Percentiles rank a stretch among this genome's conserved stretches.
phyloP scores from a whole-genome alignment of 192 early-diverging fungal species.

The Diversispora eburnea region DNA sequence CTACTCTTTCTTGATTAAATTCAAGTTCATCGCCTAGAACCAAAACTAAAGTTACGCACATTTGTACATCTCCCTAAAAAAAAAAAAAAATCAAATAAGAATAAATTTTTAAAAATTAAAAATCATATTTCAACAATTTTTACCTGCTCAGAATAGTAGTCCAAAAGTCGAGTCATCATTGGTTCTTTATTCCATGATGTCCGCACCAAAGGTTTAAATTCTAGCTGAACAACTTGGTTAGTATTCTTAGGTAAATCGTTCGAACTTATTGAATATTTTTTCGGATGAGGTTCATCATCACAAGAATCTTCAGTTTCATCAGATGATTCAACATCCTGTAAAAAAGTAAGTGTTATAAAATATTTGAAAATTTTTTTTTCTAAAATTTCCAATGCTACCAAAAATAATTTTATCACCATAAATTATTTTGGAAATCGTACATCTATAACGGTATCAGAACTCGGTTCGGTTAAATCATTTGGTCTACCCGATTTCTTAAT shows the following conservation, averaged over 20 bases:
- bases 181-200: slow-evolving; percentile 43
- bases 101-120: background rate
- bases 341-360: background rate
- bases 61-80: slow-evolving; percentile 66
- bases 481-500: too few relatives aligned
- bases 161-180: slow-evolving; percentile 54
- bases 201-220: slow-evolving; percentile 36
- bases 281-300: background rate
- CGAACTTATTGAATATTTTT: background rate
- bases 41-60: slow-evolving; percentile 68
- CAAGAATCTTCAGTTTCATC: background rate
- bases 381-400: too few relatives aligned
- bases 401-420: too few relatives aligned
- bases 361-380: too few relatives aligned
- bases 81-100: slow-evolving; percentile 1
- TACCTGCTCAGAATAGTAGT: slow-evolving; percentile 73
- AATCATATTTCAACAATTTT: background rate
- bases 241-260: slow-evolving; percentile 24
- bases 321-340: slow-evolving; percentile 3
- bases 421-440: too few relatives aligned
- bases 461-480: too few relatives aligned
- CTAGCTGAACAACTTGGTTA: slow-evolving; percentile 36
- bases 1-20: slow-evolving; percentile 45
- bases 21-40: slow-evolving; percentile 49
- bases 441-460: too few relatives aligned